Evolutionary conservation across 768 basidiomycete genomes (phyloP), one percentile per base, ranked within the genome.

Genomic region (Leccinum rimulosum): DNA sequence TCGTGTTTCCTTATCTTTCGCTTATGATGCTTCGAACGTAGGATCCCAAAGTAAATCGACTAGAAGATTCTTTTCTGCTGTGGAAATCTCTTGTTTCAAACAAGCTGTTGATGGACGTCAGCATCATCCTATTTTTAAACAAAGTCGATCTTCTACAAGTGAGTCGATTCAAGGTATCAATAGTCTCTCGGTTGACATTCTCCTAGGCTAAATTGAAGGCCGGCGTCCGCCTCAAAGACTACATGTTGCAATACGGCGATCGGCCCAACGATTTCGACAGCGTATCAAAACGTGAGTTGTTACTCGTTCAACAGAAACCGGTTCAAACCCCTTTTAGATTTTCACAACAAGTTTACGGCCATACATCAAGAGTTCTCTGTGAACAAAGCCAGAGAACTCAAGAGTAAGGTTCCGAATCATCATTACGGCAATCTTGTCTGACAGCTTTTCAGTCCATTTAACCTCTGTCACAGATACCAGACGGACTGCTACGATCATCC

Each of bases 381-480:
- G 22, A 90, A 89, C 71, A 88, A 81, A 64, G 81, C 82, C 45
- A 84, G 91, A 31, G 89, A 90, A 61, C 73, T 89, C 15, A 88
- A 86, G 68, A 84, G 91, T 91, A 65, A 58, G 86, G 73, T 31
- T 17, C 50, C 25, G 25, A 25, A 48, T 35, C 15, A 8, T 40
- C 35, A n/a, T 48, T 2, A 0, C 11, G 12, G 43, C 14, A 2
- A 25, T 4, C 15, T 25, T 31, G 28, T 56, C 65, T 72, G 27
- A 74, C 27, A 7, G 14, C 15, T 0, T 22, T 36, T 40, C 61
- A 93, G 91, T 89, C 55, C 90, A 93, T 72, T 78, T 86, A 57
- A 93, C 91, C 10, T 82, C 88, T 54, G 91, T 93, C 52, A 91
- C 86, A n/a, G 89, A 93, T 74, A 91, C 88, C 59, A 80, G 82